phyloP scores from a whole-genome alignment of 2,329 filamentous ascomycete species.

The Chaetomiaceae sp. region DNA sequence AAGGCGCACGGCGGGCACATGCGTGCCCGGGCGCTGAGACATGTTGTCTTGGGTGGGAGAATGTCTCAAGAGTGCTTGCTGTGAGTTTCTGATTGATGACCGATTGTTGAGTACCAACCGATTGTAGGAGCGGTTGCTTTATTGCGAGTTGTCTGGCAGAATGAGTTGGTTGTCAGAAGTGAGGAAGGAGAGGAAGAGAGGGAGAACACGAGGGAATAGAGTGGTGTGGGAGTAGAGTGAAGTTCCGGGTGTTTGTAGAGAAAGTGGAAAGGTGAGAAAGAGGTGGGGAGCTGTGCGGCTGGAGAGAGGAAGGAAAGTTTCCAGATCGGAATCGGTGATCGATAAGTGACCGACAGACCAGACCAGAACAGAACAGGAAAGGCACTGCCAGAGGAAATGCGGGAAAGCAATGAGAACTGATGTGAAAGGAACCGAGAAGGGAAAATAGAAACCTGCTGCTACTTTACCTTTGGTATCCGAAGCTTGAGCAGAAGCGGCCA shows the following conservation, averaged over 20 bases:
- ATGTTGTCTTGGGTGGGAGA: conserved; percentile 18
- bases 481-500: background rate
- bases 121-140: conserved; percentile 7
- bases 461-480: conserved; percentile 11
- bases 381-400: background rate
- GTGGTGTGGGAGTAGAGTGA: background rate
- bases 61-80: conserved; percentile 11
- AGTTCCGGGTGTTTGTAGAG: background rate
- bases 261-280: background rate
- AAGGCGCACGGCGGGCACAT: conserved; percentile 30
- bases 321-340: background rate
- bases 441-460: background rate
- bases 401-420: background rate
- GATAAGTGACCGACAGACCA: background rate
- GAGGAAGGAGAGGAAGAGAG: background rate
- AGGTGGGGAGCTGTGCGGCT: background rate
- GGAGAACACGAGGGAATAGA: background rate
- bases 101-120: conserved; percentile 4
- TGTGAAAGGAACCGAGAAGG: background rate
- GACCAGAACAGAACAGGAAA: background rate
- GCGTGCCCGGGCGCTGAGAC: conserved; percentile 25
- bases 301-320: conserved; percentile 1
- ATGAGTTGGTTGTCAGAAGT: background rate
- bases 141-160: background rate
- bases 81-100: conserved; percentile 2